Base-by-base conservation (phyloP, 768 basidiomycete species). In the Collybiopsis luxurians region DNA sequence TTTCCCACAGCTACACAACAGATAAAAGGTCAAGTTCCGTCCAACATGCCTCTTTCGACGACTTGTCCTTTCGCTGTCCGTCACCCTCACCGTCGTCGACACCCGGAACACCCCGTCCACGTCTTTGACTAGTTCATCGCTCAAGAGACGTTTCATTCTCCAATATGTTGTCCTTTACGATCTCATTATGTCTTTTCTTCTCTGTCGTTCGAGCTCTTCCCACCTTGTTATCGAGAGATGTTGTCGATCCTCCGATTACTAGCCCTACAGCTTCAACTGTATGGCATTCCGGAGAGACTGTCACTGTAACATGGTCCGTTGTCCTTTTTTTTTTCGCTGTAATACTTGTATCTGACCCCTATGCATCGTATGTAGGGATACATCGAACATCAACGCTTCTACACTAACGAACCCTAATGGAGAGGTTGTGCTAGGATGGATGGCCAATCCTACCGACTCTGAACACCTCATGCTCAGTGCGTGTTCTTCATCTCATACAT, bases 391-490 rank as follows among this genome's bases (percentile, higher is more conserved):
- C 19, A 80, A 74, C 21, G 73, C 74, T 59, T 70, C 72, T 31
- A 71, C 77, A 53, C 67, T 79, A 59, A 78, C 83, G 52, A 81
- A 81, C 61, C 72, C 74, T 12, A 68, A 65, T 38, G 85, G 85
- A 45, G 73, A 67, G 65, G 65, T 87, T 34, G 66, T 82, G 17
- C 71, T 88, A 15, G 86, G 85, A 2, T 76, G 71, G 64, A 59
- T 81, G 47, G 68, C 69, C 6, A 28, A 64, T 2, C 73, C 71
- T 26, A 67, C 63, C 9, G 67, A 70, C 24, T 24, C 79, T 56
- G 73, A 82, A 63, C 81, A 87, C 65, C 77, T 88, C 26, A 74
- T 81, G 53, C 61, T 81, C 46, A 72, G 82, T 85, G 56, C 61
- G 79, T 66, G 5, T 44, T 15, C 12, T 36, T 40, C 17, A n/a